Evolutionary conservation across 2,329 filamentous ascomycete species (phyloP).

Genomic region (Pyrenochaeta sp.): DNA sequence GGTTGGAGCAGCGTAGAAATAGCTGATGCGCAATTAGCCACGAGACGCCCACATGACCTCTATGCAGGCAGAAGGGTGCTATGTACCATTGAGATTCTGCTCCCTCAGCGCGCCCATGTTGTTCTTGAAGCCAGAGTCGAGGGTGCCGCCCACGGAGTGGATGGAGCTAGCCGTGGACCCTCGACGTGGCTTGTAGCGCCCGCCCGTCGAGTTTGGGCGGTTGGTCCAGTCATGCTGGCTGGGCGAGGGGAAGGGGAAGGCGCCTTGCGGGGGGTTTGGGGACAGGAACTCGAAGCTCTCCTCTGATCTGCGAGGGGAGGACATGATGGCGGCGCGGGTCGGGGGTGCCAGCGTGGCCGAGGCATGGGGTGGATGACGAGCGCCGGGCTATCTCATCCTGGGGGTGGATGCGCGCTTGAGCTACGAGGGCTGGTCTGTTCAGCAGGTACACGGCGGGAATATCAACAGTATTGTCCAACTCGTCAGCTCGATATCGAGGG

Average conservation of each 20-base stretch:
- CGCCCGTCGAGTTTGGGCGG: conserved; percentile 56
- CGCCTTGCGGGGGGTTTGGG: conserved; percentile 48
- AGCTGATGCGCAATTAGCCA: conserved; percentile 58
- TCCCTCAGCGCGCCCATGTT: conserved; percentile 70
- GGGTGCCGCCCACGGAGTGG: conserved; percentile 81
- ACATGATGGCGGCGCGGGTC: conserved; percentile 44
- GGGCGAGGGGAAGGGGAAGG: conserved; percentile 66
- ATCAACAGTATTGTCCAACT: not conserved
- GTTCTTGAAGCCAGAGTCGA: conserved; percentile 72
- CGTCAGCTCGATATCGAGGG: not conserved
- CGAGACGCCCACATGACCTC: not conserved
- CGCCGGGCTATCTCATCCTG: conserved; percentile 18
- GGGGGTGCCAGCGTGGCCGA: conserved; percentile 37
- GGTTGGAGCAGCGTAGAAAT: conserved; percentile 94
- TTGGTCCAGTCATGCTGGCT: conserved; percentile 62
- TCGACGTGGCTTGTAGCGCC: conserved; percentile 66
- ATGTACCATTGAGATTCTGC: conserved; percentile 79
- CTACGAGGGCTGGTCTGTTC: not conserved
- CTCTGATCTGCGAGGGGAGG: conserved; percentile 55
- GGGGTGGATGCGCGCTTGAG: too few species aligned
- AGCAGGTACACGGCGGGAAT: not conserved
- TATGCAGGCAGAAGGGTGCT: too few species aligned
- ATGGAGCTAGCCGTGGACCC: conserved; percentile 88
- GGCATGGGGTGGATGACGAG: conserved; percentile 39
- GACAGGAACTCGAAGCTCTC: conserved; percentile 59